These are phyloP conservation scores for Trifolium dubium DNA, from an alignment of 306 rosid genomes.

Conservation along the genomic window DNA sequence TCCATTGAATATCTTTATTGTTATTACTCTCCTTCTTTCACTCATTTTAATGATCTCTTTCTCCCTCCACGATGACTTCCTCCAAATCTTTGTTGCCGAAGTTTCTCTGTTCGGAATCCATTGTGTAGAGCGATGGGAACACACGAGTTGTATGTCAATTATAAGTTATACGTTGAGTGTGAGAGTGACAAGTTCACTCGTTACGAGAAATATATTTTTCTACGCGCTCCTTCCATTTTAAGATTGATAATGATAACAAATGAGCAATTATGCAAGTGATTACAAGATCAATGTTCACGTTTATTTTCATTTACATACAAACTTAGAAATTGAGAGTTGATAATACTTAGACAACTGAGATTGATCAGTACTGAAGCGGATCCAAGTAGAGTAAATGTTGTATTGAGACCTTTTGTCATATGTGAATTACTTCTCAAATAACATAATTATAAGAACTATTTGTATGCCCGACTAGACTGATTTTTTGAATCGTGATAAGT, in stretches of 20 bases:
- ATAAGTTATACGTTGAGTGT: constrained; percentile 44
- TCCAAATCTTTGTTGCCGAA: constrained; percentile 61
- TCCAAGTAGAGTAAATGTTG: constrained; percentile 28
- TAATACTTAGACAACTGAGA: constrained; percentile 8
- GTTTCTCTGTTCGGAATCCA: constrained; percentile 83
- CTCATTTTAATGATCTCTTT: constrained; percentile 85
- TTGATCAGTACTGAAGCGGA: constrained; percentile 1
- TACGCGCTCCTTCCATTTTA: not conserved
- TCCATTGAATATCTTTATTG: constrained; percentile 73
- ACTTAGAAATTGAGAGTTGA: too few relatives aligned
- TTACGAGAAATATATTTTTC: constrained; percentile 63
- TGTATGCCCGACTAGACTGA: too few relatives aligned
- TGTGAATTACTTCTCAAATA: constrained; percentile 45
- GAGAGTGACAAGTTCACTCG: constrained; percentile 30
- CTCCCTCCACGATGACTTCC: constrained; percentile 96
- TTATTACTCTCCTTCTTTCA: constrained; percentile 79
- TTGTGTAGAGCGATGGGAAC: too few relatives aligned
- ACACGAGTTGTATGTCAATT: constrained; percentile 19
- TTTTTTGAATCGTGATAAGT: too few relatives aligned
- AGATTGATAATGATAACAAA: not conserved
- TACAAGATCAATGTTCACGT: not conserved
- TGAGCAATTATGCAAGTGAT: not conserved
- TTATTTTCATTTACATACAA: too few relatives aligned
- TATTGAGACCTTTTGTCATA: constrained; percentile 40
- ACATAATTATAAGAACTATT: too few relatives aligned